These are phyloP conservation scores for Chaetothyriales sp. DNA, from an alignment of 2,329 filamentous ascomycete species.

Conservation along the genomic window DNA sequence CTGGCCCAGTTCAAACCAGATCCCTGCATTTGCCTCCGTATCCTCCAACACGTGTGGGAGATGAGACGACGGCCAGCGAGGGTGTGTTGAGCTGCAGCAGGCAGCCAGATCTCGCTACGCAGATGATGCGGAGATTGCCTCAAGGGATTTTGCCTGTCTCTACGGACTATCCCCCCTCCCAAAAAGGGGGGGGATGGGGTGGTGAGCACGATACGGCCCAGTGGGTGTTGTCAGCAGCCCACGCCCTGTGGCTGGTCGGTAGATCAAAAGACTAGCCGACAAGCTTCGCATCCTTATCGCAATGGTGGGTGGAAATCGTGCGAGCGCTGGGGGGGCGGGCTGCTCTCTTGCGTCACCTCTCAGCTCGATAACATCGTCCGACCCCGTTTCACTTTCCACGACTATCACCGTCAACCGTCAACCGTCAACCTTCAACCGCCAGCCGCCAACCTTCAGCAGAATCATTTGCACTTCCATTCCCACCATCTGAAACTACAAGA, in stretches of 20 bases:
- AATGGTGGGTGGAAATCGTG: background rate
- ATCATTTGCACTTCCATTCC: too few relatives aligned
- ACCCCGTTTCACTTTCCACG: too few relatives aligned
- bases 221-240: background rate
- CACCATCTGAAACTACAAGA: too few relatives aligned
- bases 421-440: too few relatives aligned
- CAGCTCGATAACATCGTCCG: background rate
- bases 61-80: too few relatives aligned
- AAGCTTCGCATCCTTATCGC: background rate
- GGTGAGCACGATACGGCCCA: too few relatives aligned
- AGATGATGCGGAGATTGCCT: background rate
- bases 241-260: background rate
- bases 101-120: too few relatives aligned
- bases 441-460: too few relatives aligned
- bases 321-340: background rate
- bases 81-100: too few relatives aligned
- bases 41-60: too few relatives aligned
- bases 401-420: too few relatives aligned
- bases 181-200: background rate
- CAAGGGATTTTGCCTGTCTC: background rate
- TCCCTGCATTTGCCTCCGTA: background rate
- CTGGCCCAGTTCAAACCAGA: background rate
- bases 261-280: background rate
- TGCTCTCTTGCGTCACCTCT: background rate
- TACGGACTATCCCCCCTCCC: too few relatives aligned